Evolutionary conservation across 1,284 basidiomycete genomes (phyloP), one percentile per base, ranked within the genome.

Genomic region (Pseudozyma pruni): DNA sequence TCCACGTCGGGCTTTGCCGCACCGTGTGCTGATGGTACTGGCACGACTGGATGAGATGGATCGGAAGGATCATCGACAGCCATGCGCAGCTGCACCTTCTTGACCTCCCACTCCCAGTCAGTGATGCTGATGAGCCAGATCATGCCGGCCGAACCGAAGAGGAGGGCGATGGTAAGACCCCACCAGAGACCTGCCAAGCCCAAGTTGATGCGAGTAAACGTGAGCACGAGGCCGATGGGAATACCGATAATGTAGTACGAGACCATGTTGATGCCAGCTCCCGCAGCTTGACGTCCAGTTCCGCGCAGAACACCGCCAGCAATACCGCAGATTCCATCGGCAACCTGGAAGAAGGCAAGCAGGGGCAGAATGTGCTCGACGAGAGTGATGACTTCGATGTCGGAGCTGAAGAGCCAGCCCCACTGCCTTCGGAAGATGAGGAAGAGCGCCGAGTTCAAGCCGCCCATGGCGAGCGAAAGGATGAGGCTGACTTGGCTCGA

Each of bases 331-430:
- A 89, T 86, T 11, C 89, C 89, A 72, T 94, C 93, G 58, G 89
- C 59, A 2, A 92, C 87, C 55, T 79, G 77, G 32, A 92, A 86
- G 9, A 91, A 89, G 4, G 86, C 85, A 45, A 83, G 83, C n/a
- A 91, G 76, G 0, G 92, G 91, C 38, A 94, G 83, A 54, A 93
- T 89, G 0, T 85, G 83, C 4, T 90, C 88, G 20, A 92, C 90
- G 14, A 91, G 84, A 4, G 69, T 54, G 29, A 89, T 86, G 6
- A 92, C 90, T 72, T 84, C 88, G 87, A 88, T 86, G 83, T 95
- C 93, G 52, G 89, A 85, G 76, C 93, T 95, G 86, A 95, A 96
- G 22, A 94, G 82, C 76, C 89, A 89, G 3, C 87, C 92, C 90
- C 91, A 93, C 4, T 85, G 84, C 32, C 88, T 82, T 7, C 91